Conservation (phyloP, 2,329 filamentous ascomycete species). For the Neocatenulostroma microsporum region DNA sequence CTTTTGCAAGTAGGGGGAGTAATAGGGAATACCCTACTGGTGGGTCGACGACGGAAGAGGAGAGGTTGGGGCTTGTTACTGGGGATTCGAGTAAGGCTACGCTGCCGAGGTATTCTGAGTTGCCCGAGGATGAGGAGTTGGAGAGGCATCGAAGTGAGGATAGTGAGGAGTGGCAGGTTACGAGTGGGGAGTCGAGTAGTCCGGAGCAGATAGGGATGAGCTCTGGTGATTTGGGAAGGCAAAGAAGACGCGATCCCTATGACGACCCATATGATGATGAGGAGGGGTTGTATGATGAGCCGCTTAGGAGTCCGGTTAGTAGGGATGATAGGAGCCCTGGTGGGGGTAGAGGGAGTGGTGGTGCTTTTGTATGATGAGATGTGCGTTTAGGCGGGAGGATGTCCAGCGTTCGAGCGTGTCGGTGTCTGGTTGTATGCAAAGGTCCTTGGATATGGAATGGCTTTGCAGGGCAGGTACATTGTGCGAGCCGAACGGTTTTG, state of each 20-base stretch:
- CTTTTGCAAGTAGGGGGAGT: conserved; percentile 23
- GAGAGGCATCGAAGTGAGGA: conserved; percentile 11
- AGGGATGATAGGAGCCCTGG: conserved; percentile 8
- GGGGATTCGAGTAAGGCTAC: conserved; percentile 21
- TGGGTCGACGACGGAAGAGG: conserved; percentile 28
- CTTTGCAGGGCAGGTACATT: too few species aligned
- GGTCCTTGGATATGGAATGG: too few species aligned
- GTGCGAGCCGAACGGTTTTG: too few species aligned
- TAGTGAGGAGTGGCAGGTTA: conserved; percentile 29
- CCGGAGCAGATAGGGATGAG: conserved; percentile 20
- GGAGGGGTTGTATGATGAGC: conserved; percentile 17
- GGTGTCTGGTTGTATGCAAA: too few species aligned
- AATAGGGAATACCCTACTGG: conserved; percentile 16
- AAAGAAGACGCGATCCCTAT: conserved; percentile 11
- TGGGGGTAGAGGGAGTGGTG: conserved; percentile 7
- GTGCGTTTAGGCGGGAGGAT: conserved; percentile 13
- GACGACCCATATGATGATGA: conserved; percentile 16
- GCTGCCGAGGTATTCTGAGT: conserved; percentile 13
- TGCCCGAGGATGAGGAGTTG: conserved; percentile 12
- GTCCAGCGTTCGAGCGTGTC: conserved; percentile 4
- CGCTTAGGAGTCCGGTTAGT: conserved; percentile 14
- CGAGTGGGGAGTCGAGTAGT: conserved; percentile 21
- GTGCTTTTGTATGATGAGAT: conserved; percentile 14
- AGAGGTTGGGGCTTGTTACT: conserved; percentile 30
- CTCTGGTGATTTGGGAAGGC: conserved; percentile 18